phyloP scores from a whole-genome alignment of 495 filamentous ascomycete species.

The Tuber magnatum region DNA sequence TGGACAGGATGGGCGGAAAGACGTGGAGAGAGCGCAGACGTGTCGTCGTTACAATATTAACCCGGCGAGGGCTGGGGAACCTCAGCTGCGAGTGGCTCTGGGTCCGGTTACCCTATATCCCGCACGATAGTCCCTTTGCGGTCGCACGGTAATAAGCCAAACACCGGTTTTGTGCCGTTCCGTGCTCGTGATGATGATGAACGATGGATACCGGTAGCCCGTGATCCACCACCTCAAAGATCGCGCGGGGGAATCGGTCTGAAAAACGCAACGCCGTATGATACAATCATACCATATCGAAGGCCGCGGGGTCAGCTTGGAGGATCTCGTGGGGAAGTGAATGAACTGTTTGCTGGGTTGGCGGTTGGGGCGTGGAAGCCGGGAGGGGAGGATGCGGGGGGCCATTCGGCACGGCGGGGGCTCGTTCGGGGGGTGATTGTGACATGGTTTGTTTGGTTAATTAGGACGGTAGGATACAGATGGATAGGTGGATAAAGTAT shows the following conservation, averaged over 20 bases:
- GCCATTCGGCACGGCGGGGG: not conserved
- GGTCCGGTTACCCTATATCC: not conserved
- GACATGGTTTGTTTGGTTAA: conserved; percentile 1
- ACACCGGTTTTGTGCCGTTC: not conserved
- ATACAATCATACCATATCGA: too few species aligned
- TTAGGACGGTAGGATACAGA: not conserved
- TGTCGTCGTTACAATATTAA: not conserved
- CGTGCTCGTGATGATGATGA: not conserved
- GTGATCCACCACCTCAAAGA: not conserved
- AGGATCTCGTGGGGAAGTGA: conserved; percentile 12
- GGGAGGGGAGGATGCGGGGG: not conserved
- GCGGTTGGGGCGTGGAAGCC: not conserved
- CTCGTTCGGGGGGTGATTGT: not conserved
- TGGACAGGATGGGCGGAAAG: not conserved
- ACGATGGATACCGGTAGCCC: not conserved
- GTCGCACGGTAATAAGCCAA: not conserved
- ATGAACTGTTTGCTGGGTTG: not conserved
- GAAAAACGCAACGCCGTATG: too few species aligned
- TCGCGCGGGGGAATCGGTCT: not conserved
- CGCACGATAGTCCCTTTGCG: not conserved
- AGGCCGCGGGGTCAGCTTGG: conserved; percentile 8
- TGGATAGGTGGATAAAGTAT: not conserved
- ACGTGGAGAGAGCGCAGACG: not conserved
- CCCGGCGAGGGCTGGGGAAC: not conserved
- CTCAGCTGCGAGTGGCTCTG: not conserved